These are phyloP conservation scores for Logfia minima DNA, from an alignment of 129 eudicot genomes.

Conservation along the genomic window DNA sequence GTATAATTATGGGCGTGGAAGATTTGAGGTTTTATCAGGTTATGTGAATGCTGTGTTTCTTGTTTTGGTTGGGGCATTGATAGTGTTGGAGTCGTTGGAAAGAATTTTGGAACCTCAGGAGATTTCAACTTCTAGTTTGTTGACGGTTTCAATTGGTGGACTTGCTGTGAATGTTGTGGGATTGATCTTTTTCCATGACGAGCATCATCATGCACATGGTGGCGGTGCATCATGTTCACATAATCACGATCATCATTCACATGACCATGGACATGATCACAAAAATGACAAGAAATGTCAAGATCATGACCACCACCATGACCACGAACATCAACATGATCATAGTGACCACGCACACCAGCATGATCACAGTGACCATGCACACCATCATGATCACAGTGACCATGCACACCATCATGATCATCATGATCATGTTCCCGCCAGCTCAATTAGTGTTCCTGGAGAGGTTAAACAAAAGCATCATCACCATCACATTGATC, in stretches of 20 bases:
- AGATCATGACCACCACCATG: slow-evolving; percentile 12
- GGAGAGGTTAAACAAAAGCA: slow-evolving; percentile 35
- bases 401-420: slow-evolving; percentile 17
- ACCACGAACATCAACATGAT: slow-evolving; percentile 7
- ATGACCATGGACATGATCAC: slow-evolving; percentile 34
- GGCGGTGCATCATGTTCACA: slow-evolving; percentile 67
- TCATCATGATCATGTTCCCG: slow-evolving; percentile 22
- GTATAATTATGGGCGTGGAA: slow-evolving; percentile 89
- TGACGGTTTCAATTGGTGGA: slow-evolving; percentile 84
- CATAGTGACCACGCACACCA: slow-evolving; percentile 9
- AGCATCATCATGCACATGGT: slow-evolving; percentile 99
- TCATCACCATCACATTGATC: slow-evolving; percentile 71
- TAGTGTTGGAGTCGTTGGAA: slow-evolving; percentile 85
- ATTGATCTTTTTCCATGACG: slow-evolving; percentile 88
- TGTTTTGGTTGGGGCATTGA: slow-evolving; percentile 88
- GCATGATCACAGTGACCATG: slow-evolving; percentile 3
- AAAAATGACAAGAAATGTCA: slow-evolving; percentile 20
- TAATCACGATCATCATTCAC: slow-evolving; percentile 46
- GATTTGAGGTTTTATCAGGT: slow-evolving; percentile 95
- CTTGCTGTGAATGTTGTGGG: slow-evolving; percentile 89
- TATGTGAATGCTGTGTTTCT: slow-evolving; percentile 91
- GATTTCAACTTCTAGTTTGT: slow-evolving; percentile 77
- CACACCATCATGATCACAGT: slow-evolving; percentile 15
- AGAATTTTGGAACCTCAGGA: slow-evolving; percentile 95
- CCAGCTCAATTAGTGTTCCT: slow-evolving; percentile 8